Base-by-base conservation (phyloP, 352 stramenopile genomes). In the Phytophthora syringae region DNA sequence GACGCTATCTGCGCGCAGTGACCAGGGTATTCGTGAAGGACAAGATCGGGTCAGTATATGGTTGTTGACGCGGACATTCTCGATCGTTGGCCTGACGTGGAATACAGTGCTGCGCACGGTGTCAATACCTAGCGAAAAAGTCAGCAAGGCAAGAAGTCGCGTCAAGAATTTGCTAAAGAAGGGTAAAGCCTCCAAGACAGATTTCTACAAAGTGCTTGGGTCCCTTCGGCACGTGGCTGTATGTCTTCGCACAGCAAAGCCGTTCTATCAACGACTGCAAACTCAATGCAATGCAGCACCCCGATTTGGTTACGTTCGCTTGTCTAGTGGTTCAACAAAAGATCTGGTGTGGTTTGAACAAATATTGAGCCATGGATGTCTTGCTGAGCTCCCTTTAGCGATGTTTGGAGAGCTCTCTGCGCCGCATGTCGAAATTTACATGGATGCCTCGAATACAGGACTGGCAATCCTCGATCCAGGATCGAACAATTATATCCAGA, bases 201-300 rank as follows among this genome's bases (percentile, higher is more conserved):
- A n/a, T 2, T 0, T 79, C 5, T 52, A 42, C 0, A 55, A 72
- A 42, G 12, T 77, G 0, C 24, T 82, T 0, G 70, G 74, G 0
- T 72, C 40, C 1, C 58, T 77, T 4, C 63, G 63, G 10, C 70
- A 82, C 21, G 50, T 75, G 0, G 49, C 53, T 0, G 64, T 28
- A 0, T 81, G 73, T 12, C 22, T 67, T 1, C 54, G n/a, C 2
- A 60, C 66, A 2, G 43, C 60, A 2, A 65, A 52, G 11, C 65
- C 59, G 7, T 70, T 74, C 30, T 74, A 67, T 28, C 66, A 70
- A 32, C 21, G 42, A 3, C 7, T 74, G 2, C 53, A 62, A 2
- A 27, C 21, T 0, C 53, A 60, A 12, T 58, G 52, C 12, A 43
- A 5, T 0, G 7, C 16, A 9, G 27, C 27, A 7, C 47, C 52